phyloP scores from a whole-genome alignment of 768 basidiomycete species.

The Agaricus sinodeliciosus region DNA sequence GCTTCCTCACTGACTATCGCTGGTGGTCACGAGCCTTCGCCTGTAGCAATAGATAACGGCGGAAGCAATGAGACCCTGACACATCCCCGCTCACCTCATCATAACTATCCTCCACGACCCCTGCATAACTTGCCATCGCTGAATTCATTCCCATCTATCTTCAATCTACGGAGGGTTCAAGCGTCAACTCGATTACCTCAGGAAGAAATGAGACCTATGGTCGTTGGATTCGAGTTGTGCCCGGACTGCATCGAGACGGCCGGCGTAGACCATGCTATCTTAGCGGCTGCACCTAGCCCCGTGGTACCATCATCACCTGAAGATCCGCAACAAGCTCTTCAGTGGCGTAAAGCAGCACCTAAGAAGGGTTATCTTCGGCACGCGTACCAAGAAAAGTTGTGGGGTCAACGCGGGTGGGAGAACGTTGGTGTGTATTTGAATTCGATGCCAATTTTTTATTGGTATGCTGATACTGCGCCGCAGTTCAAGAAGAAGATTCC shows the following conservation, averaged over 20 bases:
- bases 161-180: slow-evolving; percentile 13
- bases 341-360: slow-evolving; percentile 63
- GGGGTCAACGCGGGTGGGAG: slow-evolving; percentile 80
- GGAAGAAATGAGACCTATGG: slow-evolving; percentile 12
- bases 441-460: neutral
- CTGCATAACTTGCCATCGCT: slow-evolving; percentile 32
- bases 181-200: slow-evolving; percentile 12
- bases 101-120: neutral
- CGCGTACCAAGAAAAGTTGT: slow-evolving; percentile 80
- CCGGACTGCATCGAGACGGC: slow-evolving; percentile 68
- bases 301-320: slow-evolving; percentile 45
- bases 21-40: slow-evolving; percentile 17
- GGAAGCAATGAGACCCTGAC: slow-evolving; percentile 15
- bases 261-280: slow-evolving; percentile 74
- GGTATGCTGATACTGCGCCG: slow-evolving; percentile 6
- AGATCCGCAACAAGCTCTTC: slow-evolving; percentile 46
- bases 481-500: slow-evolving; percentile 63
- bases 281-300: slow-evolving; percentile 38
- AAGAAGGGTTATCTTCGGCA: slow-evolving; percentile 78
- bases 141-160: slow-evolving; percentile 16
- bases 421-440: slow-evolving; percentile 65
- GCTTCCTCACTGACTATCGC: slow-evolving; percentile 10
- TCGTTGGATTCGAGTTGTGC: slow-evolving; percentile 78
- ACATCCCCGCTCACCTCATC: slow-evolving; percentile 17
- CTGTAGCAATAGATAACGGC: slow-evolving; percentile 5